Base-by-base conservation (phyloP, 1,139 yeast species). In the Scheffersomyces lignicola region DNA sequence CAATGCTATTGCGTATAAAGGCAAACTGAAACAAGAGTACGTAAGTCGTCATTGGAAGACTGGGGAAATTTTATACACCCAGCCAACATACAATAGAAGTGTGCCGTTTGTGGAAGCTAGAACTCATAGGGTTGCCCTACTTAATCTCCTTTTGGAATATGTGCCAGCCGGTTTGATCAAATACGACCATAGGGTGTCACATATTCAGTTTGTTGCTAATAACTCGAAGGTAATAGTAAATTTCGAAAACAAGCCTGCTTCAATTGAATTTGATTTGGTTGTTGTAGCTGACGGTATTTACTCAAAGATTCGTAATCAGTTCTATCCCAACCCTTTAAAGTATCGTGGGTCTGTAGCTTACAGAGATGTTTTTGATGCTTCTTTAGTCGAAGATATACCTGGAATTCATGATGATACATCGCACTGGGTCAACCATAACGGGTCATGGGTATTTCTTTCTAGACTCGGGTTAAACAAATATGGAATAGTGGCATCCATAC, bases 311-410 rank as follows among this genome's bases (percentile, higher is more conserved):
- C 15, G 36, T 6, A 17, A 18, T 5, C 36, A 34, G n/a, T 29
- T 29, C 16, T 11, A 34, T 16, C 23, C 29, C 3, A 24, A 29
- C 18, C 13, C 21, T 7, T 15, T 17, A 18, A 13, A 18, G 14
- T 34, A 34, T 13, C 31, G 31, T 5, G 36, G 36, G 13, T 15
- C 18, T 6, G 24, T 34, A 12, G 36, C 36, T 15, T 34, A 34
- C 20, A 16, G 36, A 16, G 31, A n/a, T 23, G 36, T 34, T 4
- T 34, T 34, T 34, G 34, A 24, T 14, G 33, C 22, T 64, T 53
- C 32, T 49, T 68, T 30, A n/a, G 17, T 43, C 15, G 15, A 32
- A 4, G 18, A 40, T 22, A 35, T 42, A 18, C 20, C 30, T 7
- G 36, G 32, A 8, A 22, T 44, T 13, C 46, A 43, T 4, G 33